Evolutionary conservation across 1,284 basidiomycete genomes (phyloP).

Genomic region (Sporisorium scitamineum): DNA sequence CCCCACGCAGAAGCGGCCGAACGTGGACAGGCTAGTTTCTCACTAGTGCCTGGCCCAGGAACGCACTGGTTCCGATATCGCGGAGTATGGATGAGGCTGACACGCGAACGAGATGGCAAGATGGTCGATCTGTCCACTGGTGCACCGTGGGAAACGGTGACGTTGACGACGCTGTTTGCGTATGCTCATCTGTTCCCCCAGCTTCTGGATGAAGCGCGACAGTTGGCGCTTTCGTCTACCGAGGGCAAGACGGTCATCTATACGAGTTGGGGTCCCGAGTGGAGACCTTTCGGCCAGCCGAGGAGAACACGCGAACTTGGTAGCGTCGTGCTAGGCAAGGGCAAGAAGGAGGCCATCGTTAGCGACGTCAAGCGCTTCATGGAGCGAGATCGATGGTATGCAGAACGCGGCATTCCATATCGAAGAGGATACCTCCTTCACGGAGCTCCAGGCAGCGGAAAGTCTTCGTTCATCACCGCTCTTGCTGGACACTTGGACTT

Average conservation of each 20-base stretch:
- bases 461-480: slow-evolving; percentile 98
- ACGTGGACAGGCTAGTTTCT: slow-evolving; percentile 75
- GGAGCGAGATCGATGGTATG: slow-evolving; percentile 89
- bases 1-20: slow-evolving; percentile 46
- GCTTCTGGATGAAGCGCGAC: slow-evolving; percentile 86
- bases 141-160: slow-evolving; percentile 96
- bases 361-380: slow-evolving; percentile 86
- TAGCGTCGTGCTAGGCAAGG: slow-evolving; percentile 89
- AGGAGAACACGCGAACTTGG: slow-evolving; percentile 85
- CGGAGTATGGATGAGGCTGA: slow-evolving; percentile 90
- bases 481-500: slow-evolving; percentile 88
- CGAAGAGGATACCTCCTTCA: slow-evolving; percentile 93
- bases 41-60: slow-evolving; percentile 93
- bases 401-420: slow-evolving; percentile 96
- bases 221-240: slow-evolving; percentile 84
- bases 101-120: slow-evolving; percentile 81
- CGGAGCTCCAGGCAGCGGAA: slow-evolving; percentile 96
- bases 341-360: slow-evolving; percentile 82
- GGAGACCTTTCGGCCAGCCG: slow-evolving; percentile 95
- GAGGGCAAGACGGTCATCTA: slow-evolving; percentile 96
- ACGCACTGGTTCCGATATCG: slow-evolving; percentile 91
- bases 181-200: slow-evolving; percentile 84
- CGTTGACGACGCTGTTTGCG: slow-evolving; percentile 88
- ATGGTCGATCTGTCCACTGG: slow-evolving; percentile 92
- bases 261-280: slow-evolving; percentile 95